Evolutionary conservation across 1,139 yeast genomes (phyloP).

Genomic region (Lizanozyma gosingica): DNA sequence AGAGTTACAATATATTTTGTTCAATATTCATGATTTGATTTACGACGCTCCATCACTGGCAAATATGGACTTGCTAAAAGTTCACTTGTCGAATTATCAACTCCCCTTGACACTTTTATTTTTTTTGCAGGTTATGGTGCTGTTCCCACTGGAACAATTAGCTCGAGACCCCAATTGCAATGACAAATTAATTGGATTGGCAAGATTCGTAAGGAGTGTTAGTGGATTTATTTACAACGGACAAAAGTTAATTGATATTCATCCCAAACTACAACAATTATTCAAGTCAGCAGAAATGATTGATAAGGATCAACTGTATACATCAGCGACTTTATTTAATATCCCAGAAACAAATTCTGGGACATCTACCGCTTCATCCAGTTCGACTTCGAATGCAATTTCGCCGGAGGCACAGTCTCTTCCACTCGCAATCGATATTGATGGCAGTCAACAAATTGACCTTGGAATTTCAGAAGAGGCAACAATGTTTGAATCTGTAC

Average conservation of each 20-base stretch:
- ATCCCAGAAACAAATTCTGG: background rate
- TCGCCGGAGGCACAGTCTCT: background rate
- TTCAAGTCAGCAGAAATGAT: background rate
- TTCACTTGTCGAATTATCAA: background rate
- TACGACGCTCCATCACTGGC: background rate
- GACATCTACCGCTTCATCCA: background rate
- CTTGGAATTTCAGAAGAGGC: background rate
- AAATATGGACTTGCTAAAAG: background rate
- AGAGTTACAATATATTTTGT: background rate
- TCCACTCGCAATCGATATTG: background rate
- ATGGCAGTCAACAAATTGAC: background rate
- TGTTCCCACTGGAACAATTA: background rate
- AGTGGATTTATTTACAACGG: background rate
- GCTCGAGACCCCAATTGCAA: background rate
- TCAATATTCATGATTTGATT: background rate
- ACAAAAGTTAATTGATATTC: background rate
- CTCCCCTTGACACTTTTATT: background rate
- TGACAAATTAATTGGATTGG: background rate
- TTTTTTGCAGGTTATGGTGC: background rate
- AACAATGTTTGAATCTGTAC: background rate
- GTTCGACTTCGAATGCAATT: background rate
- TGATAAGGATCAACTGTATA: background rate
- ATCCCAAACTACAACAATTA: background rate
- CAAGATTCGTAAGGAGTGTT: background rate
- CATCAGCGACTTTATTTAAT: background rate